Evolutionary conservation across 2,329 filamentous ascomycete species (phyloP).

Genomic region (Neonectria faginata): DNA sequence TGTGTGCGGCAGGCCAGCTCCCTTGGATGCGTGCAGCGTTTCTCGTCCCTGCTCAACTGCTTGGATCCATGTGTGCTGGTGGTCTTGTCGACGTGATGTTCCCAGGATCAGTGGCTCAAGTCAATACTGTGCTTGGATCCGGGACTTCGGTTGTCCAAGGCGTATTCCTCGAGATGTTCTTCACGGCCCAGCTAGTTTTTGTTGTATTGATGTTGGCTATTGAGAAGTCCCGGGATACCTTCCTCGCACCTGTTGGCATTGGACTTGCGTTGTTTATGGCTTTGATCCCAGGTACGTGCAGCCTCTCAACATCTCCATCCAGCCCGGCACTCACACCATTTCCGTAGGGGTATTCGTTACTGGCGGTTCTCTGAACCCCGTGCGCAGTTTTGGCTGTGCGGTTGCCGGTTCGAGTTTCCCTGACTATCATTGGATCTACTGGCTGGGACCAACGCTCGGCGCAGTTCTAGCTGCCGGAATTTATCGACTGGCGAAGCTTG

Average conservation of each 20-base stretch:
- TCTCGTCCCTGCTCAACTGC: conserved; percentile 65
- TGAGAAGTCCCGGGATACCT: conserved; percentile 77
- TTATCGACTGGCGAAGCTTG: conserved; percentile 59
- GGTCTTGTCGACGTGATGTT: conserved; percentile 67
- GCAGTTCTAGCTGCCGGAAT: conserved; percentile 57
- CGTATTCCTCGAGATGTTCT: conserved; percentile 73
- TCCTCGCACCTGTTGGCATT: conserved; percentile 75
- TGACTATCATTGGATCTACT: conserved; percentile 62
- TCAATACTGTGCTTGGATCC: conserved; percentile 61
- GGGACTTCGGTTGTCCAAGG: conserved; percentile 64
- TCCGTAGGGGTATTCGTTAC: conserved; percentile 47
- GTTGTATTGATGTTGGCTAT: conserved; percentile 74
- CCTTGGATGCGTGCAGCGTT: conserved; percentile 45
- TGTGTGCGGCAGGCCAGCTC: conserved; percentile 36
- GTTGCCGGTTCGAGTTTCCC: conserved; percentile 53
- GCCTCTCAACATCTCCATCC: too few relatives aligned
- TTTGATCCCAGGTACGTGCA: conserved; percentile 51
- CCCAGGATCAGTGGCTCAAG: conserved; percentile 63
- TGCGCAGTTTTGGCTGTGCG: conserved; percentile 60
- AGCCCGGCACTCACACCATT: conserved; percentile 43
- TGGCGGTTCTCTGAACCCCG: conserved; percentile 58
- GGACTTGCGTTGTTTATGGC: conserved; percentile 74
- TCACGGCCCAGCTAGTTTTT: conserved; percentile 70
- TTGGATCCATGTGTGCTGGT: conserved; percentile 66
- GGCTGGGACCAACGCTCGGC: conserved; percentile 62